These are phyloP conservation scores for Hansenula anomala DNA, from an alignment of 1,139 yeast species.

Conservation along the genomic window DNA sequence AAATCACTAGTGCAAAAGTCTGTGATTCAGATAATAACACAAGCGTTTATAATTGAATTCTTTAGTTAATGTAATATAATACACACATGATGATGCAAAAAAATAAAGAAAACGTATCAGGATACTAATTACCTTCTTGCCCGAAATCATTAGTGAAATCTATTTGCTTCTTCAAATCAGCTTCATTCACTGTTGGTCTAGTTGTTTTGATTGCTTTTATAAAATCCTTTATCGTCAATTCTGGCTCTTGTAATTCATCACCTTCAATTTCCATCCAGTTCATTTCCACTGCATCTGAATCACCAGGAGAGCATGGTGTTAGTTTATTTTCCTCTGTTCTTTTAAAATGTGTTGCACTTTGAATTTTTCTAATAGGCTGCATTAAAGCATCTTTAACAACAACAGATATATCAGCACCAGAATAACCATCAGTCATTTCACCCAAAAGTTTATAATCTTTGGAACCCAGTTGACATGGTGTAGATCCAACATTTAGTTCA, in stretches of 20 bases:
- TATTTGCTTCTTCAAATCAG: constrained; percentile 76
- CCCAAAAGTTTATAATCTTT: constrained; percentile 78
- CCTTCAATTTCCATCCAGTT: constrained; percentile 91
- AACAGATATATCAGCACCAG: constrained; percentile 96
- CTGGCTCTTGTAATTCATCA: constrained; percentile 87
- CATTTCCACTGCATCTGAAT: constrained; percentile 78
- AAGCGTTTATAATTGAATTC: constrained; percentile 37
- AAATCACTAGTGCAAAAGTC: constrained; percentile 65
- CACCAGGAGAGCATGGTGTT: constrained; percentile 98
- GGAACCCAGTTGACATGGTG: constrained; percentile 73
- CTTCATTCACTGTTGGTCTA: constrained; percentile 89
- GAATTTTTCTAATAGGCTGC: constrained; percentile 97
- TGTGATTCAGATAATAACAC: constrained; percentile 71
- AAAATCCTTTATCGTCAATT: constrained; percentile 84
- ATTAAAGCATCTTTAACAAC: constrained; percentile 95
- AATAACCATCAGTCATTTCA: constrained; percentile 94
- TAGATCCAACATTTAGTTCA: constrained; percentile 85
- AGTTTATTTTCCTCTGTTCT: constrained; percentile 40
- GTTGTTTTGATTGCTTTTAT: constrained; percentile 87
- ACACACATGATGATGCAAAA: no score
- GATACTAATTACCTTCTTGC: constrained; percentile 79
- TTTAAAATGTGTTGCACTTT: constrained; percentile 93
- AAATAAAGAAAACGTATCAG: background rate
- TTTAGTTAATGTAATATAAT: background rate
- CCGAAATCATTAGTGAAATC: constrained; percentile 94